phyloP scores from a whole-genome alignment of 1,139 yeast species.

The Saccharomyces hybrid region DNA sequence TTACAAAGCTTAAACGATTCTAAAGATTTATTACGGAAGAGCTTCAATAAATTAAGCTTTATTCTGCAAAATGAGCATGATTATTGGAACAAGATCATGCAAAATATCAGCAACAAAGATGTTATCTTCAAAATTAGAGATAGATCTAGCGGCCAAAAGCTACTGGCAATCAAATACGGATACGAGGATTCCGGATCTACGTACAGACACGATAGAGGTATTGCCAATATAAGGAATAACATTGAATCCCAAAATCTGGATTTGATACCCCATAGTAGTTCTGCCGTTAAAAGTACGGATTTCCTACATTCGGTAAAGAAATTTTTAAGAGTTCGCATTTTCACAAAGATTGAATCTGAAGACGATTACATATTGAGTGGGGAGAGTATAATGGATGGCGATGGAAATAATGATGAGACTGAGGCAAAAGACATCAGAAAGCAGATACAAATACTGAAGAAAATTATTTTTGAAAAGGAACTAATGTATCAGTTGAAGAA shows the following conservation, averaged over 20 bases:
- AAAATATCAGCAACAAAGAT: conserved; percentile 50
- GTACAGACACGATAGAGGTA: conserved; percentile 59
- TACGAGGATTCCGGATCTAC: conserved; percentile 85
- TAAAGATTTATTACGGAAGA: conserved; percentile 42
- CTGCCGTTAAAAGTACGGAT: conserved; percentile 17
- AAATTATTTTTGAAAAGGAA: conserved; percentile 80
- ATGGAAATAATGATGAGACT: conserved; percentile 8
- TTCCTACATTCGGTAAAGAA: conserved; percentile 22
- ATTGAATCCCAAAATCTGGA: conserved; percentile 34
- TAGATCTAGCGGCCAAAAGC: conserved; percentile 40
- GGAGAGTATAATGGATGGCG: conserved; percentile 22
- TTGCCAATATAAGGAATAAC: conserved; percentile 52
- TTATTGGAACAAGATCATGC: conserved; percentile 58
- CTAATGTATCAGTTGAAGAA: conserved; percentile 53
- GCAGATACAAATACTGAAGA: conserved; percentile 54
- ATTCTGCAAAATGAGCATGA: conserved; percentile 56
- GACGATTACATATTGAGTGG: conserved; percentile 40
- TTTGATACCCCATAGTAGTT: conserved; percentile 32
- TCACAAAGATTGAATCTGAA: conserved; percentile 48
- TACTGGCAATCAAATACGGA: conserved; percentile 77
- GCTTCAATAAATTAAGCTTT: conserved; percentile 44
- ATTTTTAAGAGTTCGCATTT: conserved; percentile 47
- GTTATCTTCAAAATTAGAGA: conserved; percentile 64
- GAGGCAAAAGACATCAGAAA: conserved; percentile 38
- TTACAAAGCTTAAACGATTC: conserved; percentile 57